A percentile compares a stretch with the other conserved stretches of the same genome.
Evolutionary conservation across 345 rosid species (phyloP).

Genomic region (Rubroshorea leprosula): DNA sequence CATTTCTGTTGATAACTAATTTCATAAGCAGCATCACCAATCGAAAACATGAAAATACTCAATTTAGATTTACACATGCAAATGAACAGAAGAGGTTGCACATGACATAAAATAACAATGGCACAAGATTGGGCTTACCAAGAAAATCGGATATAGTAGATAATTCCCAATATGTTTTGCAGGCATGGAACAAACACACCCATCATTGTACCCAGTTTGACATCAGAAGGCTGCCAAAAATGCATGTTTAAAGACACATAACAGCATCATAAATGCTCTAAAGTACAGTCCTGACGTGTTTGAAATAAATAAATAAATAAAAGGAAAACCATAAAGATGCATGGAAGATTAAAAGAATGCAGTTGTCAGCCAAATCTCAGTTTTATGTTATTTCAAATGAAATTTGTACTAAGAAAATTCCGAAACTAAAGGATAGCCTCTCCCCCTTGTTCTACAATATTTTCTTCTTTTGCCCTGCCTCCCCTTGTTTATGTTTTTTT

Average conservation of each 20-base stretch:
- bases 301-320: background rate
- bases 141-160: conserved; percentile 94
- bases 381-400: background rate
- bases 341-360: background rate
- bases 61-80: background rate
- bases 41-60: background rate
- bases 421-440: no score
- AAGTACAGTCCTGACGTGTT: background rate
- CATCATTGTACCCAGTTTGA: conserved; percentile 95
- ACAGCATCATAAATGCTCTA: conserved; percentile 20
- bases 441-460: background rate
- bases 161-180: conserved; percentile 97
- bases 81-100: background rate
- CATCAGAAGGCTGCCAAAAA: conserved; percentile 52
- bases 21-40: background rate
- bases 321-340: background rate
- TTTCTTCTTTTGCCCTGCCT: background rate
- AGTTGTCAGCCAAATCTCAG: background rate
- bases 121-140: conserved; percentile 46
- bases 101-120: background rate
- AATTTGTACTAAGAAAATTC: background rate
- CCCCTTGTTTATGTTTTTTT: background rate
- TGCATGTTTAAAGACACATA: conserved; percentile 22
- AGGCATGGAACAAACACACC: conserved; percentile 97
- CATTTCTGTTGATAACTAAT: conserved; percentile 2